Percentiles rank a stretch among this genome's conserved stretches.
Conservation (phyloP, 2,329 filamentous ascomycete species). For the Cercospora nicotianae region DNA sequence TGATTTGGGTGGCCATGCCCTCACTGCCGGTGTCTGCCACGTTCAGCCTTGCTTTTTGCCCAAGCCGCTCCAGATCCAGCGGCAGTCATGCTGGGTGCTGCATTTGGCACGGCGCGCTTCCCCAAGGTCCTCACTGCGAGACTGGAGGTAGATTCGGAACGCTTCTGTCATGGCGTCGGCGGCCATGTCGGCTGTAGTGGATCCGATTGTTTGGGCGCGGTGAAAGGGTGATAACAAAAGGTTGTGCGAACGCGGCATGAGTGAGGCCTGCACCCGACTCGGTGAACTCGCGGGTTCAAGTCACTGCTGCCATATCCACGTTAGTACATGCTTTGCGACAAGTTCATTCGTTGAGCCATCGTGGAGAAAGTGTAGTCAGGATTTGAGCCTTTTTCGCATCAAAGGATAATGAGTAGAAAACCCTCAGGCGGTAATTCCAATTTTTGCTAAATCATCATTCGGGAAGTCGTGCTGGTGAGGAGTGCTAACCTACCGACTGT, state of each 20-base stretch:
- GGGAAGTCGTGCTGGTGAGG: neutral
- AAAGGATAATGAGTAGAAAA: conserved; percentile 22
- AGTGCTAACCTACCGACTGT: neutral
- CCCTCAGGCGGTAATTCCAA: conserved; percentile 34
- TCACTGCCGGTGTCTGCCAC: conserved; percentile 1
- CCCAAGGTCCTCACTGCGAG: conserved; percentile 15
- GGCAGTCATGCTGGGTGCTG: conserved; percentile 24
- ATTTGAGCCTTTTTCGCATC: conserved; percentile 20
- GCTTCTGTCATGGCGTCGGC: conserved; percentile 23
- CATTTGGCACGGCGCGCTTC: conserved; percentile 16
- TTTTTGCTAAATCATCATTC: conserved; percentile 30
- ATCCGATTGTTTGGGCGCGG: conserved; percentile 30
- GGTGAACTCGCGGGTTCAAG: neutral
- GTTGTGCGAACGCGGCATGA: conserved; percentile 31
- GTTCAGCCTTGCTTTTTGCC: neutral
- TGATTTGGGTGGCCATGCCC: conserved; percentile 22
- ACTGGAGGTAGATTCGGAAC: conserved; percentile 24
- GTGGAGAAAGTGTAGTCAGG: conserved; percentile 1
- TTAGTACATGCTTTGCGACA: neutral
- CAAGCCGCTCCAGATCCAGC: neutral
- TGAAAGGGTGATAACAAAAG: conserved; percentile 32
- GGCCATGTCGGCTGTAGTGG: conserved; percentile 28
- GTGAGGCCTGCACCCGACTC: neutral
- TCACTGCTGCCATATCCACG: neutral
- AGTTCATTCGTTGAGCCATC: neutral